A percentile compares a stretch with the other conserved stretches of the same genome.
These are phyloP conservation scores for Skeletonema costatum DNA, from an alignment of 108 stramenopile genomes.

Conservation along the genomic window DNA sequence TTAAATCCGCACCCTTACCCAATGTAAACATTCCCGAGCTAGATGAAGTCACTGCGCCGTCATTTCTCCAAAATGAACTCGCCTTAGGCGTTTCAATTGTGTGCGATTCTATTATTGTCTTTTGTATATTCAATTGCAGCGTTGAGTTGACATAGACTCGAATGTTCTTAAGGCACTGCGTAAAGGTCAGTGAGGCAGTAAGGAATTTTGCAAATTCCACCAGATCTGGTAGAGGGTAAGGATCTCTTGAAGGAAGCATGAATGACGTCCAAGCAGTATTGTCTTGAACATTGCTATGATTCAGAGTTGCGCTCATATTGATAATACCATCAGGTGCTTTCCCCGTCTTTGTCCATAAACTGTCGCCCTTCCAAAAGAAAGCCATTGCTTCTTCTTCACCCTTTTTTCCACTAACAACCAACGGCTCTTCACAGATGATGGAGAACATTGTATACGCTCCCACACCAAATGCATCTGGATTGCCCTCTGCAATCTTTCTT, in stretches of 20 bases:
- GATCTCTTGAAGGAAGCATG: slow-evolving; percentile 76
- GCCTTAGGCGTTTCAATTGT: slow-evolving; percentile 41
- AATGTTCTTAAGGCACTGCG: slow-evolving; percentile 55
- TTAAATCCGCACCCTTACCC: slow-evolving; percentile 30
- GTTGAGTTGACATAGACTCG: slow-evolving; percentile 65
- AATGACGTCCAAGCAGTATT: slow-evolving; percentile 72
- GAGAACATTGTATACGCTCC: slow-evolving; percentile 89
- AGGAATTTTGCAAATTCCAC: slow-evolving; percentile 79
- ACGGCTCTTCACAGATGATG: slow-evolving; percentile 83
- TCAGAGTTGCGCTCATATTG: slow-evolving; percentile 25
- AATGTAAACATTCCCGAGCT: slow-evolving; percentile 65
- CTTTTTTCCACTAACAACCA: slow-evolving; percentile 64
- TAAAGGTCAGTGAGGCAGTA: slow-evolving; percentile 74
- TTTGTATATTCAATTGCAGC: slow-evolving; percentile 54
- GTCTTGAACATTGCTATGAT: slow-evolving; percentile 6
- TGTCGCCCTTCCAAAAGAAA: slow-evolving; percentile 89
- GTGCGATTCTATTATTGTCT: slow-evolving; percentile 63
- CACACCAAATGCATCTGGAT: slow-evolving; percentile 87
- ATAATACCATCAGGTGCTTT: slow-evolving; percentile 30
- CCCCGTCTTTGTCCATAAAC: slow-evolving; percentile 70
- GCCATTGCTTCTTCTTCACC: slow-evolving; percentile 54
- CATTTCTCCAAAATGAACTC: slow-evolving; percentile 61
- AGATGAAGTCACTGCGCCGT: slow-evolving; percentile 58
- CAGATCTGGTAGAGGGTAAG: slow-evolving; percentile 66
- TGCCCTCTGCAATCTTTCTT: slow-evolving; percentile 90